phyloP scores from a whole-genome alignment of 1,284 basidiomycete species.

The Ceratobasidium sp. region DNA sequence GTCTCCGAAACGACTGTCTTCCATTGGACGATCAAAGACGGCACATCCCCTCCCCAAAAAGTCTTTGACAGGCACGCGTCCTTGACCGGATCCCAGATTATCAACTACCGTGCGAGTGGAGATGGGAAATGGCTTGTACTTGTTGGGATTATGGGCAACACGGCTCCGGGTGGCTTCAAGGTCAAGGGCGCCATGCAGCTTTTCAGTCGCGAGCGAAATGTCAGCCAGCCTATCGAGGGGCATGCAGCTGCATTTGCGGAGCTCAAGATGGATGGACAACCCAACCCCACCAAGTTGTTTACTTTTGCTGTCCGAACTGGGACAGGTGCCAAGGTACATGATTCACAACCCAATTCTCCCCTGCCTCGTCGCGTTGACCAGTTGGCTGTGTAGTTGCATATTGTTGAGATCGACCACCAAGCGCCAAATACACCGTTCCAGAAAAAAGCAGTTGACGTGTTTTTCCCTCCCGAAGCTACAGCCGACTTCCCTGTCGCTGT shows the following conservation, averaged over 20 bases:
- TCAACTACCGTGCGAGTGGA: constrained; percentile 91
- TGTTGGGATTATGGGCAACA: constrained; percentile 94
- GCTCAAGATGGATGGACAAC: constrained; percentile 85
- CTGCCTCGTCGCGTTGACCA: neutral
- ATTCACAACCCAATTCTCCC: constrained; percentile 4
- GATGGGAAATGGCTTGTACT: constrained; percentile 99
- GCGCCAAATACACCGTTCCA: constrained; percentile 93
- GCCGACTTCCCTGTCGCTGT: constrained; percentile 99
- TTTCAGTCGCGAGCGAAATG: constrained; percentile 88
- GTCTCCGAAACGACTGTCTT: constrained; percentile 94
- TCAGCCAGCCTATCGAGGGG: constrained; percentile 98
- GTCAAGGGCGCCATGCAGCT: constrained; percentile 97
- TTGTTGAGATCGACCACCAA: constrained; percentile 97
- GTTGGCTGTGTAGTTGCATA: constrained; percentile 73
- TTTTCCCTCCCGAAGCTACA: constrained; percentile 97
- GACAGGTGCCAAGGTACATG: constrained; percentile 86
- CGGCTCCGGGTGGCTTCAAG: constrained; percentile 91
- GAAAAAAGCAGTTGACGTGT: constrained; percentile 99
- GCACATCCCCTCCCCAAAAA: constrained; percentile 79
- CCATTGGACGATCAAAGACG: constrained; percentile 86
- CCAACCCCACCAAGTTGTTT: constrained; percentile 87
- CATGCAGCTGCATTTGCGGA: constrained; percentile 97
- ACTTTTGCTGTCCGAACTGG: constrained; percentile 95
- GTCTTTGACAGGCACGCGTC: constrained; percentile 96
- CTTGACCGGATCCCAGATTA: constrained; percentile 95